Conservation (phyloP, 768 basidiomycete genomes). For the Tremella fuciformis region DNA sequence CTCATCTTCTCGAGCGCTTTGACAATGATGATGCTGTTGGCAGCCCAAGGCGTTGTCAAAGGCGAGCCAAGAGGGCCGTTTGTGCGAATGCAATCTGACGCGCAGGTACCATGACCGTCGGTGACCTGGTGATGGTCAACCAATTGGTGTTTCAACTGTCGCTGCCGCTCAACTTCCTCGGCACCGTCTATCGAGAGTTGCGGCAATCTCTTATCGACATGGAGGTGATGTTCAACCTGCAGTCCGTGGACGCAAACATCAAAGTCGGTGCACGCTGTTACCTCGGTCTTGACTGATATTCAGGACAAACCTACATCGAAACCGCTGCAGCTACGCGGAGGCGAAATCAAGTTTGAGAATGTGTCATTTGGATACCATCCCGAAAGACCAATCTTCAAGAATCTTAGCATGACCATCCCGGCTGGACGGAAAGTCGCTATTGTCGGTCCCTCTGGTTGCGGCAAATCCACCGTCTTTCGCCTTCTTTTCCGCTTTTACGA, state of each 20-base stretch:
- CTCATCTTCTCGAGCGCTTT: conserved; percentile 91
- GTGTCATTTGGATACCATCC: conserved; percentile 88
- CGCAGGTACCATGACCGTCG: conserved; percentile 92
- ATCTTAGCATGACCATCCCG: conserved; percentile 84
- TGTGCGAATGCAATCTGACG: background rate
- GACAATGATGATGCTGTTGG: conserved; percentile 93
- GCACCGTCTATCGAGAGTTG: conserved; percentile 92
- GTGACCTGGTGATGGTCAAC: conserved; percentile 98
- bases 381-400: conserved; percentile 83
- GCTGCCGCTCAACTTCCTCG: conserved; percentile 92
- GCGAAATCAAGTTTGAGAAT: conserved; percentile 87
- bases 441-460: conserved; percentile 94
- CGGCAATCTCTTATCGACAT: conserved; percentile 94
- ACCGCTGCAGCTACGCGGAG: conserved; percentile 69
- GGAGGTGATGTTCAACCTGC: conserved; percentile 89
- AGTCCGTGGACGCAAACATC: conserved; percentile 71
- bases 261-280: conserved; percentile 54
- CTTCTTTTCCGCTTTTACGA: conserved; percentile 93
- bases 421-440: conserved; percentile 96
- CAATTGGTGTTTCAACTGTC: conserved; percentile 97
- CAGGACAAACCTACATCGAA: conserved; percentile 70
- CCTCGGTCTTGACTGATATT: background rate
- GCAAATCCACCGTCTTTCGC: conserved; percentile 94
- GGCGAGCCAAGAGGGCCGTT: conserved; percentile 56
- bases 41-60: conserved; percentile 87